Evolutionary conservation across 805 yeast genomes (phyloP).

Genomic region (Candida takata): DNA sequence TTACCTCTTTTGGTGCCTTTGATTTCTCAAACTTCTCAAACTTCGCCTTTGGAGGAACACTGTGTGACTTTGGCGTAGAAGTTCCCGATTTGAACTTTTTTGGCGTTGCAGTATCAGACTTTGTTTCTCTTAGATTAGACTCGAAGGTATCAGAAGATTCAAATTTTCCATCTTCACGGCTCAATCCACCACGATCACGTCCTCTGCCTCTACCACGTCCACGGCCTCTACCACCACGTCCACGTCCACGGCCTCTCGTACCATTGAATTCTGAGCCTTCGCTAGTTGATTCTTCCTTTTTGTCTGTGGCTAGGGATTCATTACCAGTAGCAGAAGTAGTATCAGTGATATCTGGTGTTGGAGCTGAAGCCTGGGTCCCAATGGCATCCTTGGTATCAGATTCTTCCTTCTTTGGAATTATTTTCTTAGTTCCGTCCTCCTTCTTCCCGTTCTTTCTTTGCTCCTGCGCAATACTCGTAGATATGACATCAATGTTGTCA

Average conservation of each 20-base stretch:
- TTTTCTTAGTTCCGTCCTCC: neutral
- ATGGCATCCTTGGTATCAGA: too few relatives aligned
- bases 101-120: neutral
- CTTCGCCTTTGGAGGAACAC: neutral
- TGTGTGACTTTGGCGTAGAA: neutral
- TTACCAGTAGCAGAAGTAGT: too few relatives aligned
- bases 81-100: neutral
- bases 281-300: too few relatives aligned
- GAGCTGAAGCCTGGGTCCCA: too few relatives aligned
- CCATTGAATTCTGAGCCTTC: too few relatives aligned
- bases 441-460: too few relatives aligned
- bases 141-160: neutral
- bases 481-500: too few relatives aligned
- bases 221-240: slow-evolving; percentile 5
- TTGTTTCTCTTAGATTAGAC: neutral
- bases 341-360: too few relatives aligned
- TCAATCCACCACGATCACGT: slow-evolving; percentile 1
- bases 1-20: neutral
- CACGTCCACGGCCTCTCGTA: slow-evolving; percentile 9
- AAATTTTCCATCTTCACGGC: neutral
- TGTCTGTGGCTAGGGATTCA: too few relatives aligned
- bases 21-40: neutral
- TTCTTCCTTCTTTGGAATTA: neutral
- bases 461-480: too few relatives aligned
- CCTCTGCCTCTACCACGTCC: slow-evolving; percentile 5